Conservation (phyloP, 23 red algal species). For the Gracilaria domingensis region DNA sequence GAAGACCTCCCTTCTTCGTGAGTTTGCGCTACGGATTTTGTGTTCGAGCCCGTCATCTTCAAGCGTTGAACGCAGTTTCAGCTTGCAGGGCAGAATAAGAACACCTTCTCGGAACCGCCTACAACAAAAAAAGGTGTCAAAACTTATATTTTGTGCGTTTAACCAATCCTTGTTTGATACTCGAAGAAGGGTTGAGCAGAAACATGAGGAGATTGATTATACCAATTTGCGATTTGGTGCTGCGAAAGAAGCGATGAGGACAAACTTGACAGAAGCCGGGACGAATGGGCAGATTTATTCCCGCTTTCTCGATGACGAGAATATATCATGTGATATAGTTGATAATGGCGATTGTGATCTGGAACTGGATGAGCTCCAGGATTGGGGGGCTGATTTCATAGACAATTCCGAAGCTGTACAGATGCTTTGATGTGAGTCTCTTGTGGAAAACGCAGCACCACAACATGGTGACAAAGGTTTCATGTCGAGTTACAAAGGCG, state of each 20-base stretch:
- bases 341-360: neutral
- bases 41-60: constrained; percentile 2
- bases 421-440: neutral
- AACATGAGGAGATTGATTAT: too few species aligned
- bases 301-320: constrained; percentile 1
- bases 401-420: neutral
- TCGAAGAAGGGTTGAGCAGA: neutral
- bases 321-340: constrained; percentile 20
- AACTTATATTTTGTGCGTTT: constrained; percentile 17
- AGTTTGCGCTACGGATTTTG: constrained; percentile 8
- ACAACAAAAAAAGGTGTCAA: neutral
- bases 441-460: too few species aligned
- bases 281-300: constrained; percentile 7
- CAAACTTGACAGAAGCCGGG: neutral
- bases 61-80: constrained; percentile 3
- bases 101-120: neutral
- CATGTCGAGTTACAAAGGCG: too few species aligned
- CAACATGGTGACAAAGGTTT: too few species aligned
- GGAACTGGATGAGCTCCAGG: neutral
- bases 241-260: too few species aligned
- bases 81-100: constrained; percentile 3
- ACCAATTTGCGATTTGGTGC: too few species aligned
- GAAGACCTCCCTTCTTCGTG: neutral
- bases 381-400: neutral
- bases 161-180: neutral